phyloP scores from a whole-genome alignment of 495 filamentous ascomycete genomes.

The Xylaria longipes region DNA sequence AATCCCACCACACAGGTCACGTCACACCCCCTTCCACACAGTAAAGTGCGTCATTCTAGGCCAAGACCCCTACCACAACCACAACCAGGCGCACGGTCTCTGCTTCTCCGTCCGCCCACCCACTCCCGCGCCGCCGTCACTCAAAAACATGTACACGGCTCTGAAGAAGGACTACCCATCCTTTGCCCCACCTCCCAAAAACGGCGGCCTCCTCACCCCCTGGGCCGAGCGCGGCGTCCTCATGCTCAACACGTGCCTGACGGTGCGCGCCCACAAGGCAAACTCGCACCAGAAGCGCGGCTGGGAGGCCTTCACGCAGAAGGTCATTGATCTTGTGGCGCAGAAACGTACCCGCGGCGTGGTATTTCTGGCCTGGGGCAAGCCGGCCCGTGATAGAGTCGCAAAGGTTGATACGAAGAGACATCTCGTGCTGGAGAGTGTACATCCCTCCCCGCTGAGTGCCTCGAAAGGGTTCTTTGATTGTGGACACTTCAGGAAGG shows the following conservation, averaged over 20 bases:
- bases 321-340: constrained; percentile 84
- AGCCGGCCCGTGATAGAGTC: constrained; percentile 76
- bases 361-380: constrained; percentile 95
- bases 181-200: constrained; percentile 76
- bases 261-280: constrained; percentile 85
- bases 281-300: constrained; percentile 82
- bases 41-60: constrained; percentile 92
- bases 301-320: constrained; percentile 93
- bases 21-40: constrained; percentile 83
- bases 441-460: constrained; percentile 90
- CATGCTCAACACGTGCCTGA: constrained; percentile 90
- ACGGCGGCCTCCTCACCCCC: constrained; percentile 80
- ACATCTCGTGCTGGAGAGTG: constrained; percentile 81
- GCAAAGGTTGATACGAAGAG: constrained; percentile 68
- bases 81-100: constrained; percentile 94
- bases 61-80: constrained; percentile 96
- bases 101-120: constrained; percentile 93
- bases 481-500: constrained; percentile 84
- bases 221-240: constrained; percentile 95
- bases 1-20: constrained; percentile 65
- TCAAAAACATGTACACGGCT: constrained; percentile 88
- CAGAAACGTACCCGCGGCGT: constrained; percentile 76
- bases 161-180: constrained; percentile 86
- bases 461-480: constrained; percentile 82
- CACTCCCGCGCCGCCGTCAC: constrained; percentile 82